These are phyloP conservation scores for Trichoderma polysporum DNA, from an alignment of 2,329 filamentous ascomycete genomes.

Conservation along the genomic window DNA sequence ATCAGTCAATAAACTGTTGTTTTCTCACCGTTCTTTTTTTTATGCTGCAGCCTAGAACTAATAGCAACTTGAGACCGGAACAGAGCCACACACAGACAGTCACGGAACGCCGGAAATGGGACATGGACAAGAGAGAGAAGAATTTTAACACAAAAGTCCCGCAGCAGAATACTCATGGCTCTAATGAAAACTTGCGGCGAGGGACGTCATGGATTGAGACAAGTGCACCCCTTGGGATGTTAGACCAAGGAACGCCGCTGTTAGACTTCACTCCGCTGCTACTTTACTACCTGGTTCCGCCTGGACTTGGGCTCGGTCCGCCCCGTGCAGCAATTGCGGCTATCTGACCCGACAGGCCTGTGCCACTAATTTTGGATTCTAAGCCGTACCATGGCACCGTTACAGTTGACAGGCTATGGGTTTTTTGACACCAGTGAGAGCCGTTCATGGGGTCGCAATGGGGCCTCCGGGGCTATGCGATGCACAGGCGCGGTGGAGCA, in stretches of 20 bases:
- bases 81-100: neutral
- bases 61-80: neutral
- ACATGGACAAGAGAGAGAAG: neutral
- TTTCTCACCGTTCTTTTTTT: neutral
- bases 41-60: neutral
- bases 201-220: conserved; percentile 1
- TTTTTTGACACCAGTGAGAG: neutral
- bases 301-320: conserved; percentile 1
- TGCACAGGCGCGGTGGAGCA: neutral
- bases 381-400: neutral
- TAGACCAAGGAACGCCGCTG: neutral
- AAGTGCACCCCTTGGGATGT: neutral
- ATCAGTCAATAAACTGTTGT: neutral
- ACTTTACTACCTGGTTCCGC: neutral
- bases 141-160: neutral
- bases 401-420: neutral
- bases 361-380: neutral
- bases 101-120: neutral
- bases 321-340: neutral
- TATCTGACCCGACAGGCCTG: neutral
- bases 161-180: neutral
- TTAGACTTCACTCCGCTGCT: neutral
- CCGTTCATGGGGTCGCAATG: neutral
- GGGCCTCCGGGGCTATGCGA: neutral
- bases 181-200: neutral